Conservation (phyloP, 2,329 filamentous ascomycete species). For the Aureobasidium sp. region DNA sequence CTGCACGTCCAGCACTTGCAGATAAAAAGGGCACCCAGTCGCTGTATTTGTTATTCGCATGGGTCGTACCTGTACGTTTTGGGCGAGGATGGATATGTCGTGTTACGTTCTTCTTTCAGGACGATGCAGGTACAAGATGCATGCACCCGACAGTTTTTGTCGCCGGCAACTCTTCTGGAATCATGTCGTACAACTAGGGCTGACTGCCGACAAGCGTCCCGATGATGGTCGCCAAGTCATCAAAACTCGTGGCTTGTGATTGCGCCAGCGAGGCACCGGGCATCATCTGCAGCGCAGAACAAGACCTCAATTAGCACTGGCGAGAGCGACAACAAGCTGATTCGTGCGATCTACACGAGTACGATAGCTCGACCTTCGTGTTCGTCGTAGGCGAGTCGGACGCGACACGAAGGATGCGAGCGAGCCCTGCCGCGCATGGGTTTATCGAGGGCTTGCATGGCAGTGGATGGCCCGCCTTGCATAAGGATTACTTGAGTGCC, state of each 20-base stretch:
- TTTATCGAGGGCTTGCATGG: neutral
- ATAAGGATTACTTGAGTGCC: neutral
- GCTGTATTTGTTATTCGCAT: neutral
- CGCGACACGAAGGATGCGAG: constrained; percentile 1
- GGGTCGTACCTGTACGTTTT: neutral
- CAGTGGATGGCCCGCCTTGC: neutral
- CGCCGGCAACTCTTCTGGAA: neutral
- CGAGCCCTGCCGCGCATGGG: neutral
- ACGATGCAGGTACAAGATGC: neutral
- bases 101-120: too few relatives aligned
- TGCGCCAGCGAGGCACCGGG: neutral
- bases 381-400: neutral
- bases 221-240: neutral
- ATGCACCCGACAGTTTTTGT: neutral
- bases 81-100: neutral
- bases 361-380: neutral
- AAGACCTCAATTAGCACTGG: neutral
- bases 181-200: neutral
- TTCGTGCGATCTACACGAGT: neutral
- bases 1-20: neutral
- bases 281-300: neutral
- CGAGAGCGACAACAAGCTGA: neutral
- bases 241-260: neutral
- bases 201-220: neutral
- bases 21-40: neutral